Conservation (phyloP, 306 rosid species). For the Casuarina equisetifolia region DNA sequence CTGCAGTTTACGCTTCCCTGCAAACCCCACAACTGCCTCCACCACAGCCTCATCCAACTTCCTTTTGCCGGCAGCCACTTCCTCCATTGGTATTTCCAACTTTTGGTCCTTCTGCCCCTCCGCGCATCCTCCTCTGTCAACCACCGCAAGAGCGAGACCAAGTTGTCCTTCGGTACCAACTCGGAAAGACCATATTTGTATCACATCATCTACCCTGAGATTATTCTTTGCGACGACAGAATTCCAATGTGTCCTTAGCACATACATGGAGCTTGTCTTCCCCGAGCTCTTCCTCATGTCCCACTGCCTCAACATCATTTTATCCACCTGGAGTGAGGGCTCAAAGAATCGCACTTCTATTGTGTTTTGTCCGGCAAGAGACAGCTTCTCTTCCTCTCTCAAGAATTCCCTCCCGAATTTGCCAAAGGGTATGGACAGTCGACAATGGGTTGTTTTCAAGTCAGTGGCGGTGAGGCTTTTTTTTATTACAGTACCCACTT, state of each 20-base stretch:
- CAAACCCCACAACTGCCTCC: too few species aligned
- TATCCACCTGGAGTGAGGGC: neutral
- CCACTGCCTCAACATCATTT: neutral
- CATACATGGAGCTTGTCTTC: neutral
- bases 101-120: neutral
- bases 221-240: neutral
- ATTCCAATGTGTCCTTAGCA: neutral
- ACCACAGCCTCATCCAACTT: too few species aligned
- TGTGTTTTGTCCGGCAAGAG: neutral
- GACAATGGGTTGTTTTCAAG: too few species aligned
- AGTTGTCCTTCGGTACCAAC: neutral
- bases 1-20: too few species aligned
- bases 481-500: too few species aligned
- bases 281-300: neutral
- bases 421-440: neutral
- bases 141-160: neutral
- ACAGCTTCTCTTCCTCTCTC: neutral
- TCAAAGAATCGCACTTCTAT: neutral
- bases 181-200: slow-evolving; percentile 7
- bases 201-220: neutral
- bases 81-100: neutral
- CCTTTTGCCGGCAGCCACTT: neutral
- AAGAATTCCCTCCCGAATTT: neutral
- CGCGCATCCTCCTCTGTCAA: neutral
- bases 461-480: too few species aligned